Base-by-base conservation (phyloP, 2,329 filamentous ascomycete genomes). In the Alternaria ethzedia region DNA sequence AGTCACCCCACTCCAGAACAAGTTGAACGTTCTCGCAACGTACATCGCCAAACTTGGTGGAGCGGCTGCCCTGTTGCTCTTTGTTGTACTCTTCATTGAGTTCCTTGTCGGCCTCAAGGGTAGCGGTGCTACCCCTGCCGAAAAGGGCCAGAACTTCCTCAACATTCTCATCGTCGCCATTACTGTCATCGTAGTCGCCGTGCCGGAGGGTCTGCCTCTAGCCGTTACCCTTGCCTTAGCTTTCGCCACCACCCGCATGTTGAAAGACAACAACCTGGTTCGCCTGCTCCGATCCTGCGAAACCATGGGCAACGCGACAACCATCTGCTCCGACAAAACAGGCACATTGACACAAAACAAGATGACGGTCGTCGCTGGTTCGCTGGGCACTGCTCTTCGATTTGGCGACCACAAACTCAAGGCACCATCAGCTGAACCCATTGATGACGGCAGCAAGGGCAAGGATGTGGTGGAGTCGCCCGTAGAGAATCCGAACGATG, bases 81-180 rank as follows among this genome's bases (percentile, higher is more conserved):
- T 97, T 81, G 85, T 95, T 50, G 91, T 96, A 49, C 85, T 97
- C 13, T 88, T 97, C 74, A 94, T 97, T 82, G 88, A 93, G 72
- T 97, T 97, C 76, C 83, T 96, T 10, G 92, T 89, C 51, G 82
- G 88, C 12, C 86, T 97, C 4, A 85, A 86, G 4, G 72, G 80
- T 17, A 84, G 87, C 61, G 67, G 75, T 4, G 81, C 81, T 2
- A 85, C 86, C 0, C 85, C 93, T 4, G 89, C 92, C 3, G 79
- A 89, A 57, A 97, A 96, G 82, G 94, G 91, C 9, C 92, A 95
- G 73, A 85, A 85, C 54, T 90, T 90, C 74, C 79, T 90, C 66
- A 83, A 86, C 26, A 89, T 90, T 50, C 83, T 90, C 49, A 90
- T 90, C 60, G 86, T 88, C 26, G 86, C 88, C 36, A 86, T 90